phyloP scores from a whole-genome alignment of 164 flowering plant genomes.

The Tetracentron sinense region DNA sequence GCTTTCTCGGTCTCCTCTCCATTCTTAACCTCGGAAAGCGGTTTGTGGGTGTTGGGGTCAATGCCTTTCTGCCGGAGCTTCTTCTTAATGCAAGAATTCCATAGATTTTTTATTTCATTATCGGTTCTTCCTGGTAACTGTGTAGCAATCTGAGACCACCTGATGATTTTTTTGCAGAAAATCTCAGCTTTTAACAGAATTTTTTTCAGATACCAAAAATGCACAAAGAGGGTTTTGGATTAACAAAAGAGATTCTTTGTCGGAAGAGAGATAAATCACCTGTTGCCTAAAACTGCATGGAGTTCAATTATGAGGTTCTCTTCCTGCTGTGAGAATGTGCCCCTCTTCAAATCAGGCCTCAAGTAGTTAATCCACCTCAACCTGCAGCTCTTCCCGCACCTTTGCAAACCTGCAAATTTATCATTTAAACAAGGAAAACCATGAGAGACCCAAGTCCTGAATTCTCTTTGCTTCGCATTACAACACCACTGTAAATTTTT shows the following conservation, averaged over 20 bases:
- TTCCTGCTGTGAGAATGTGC: slow-evolving; percentile 50
- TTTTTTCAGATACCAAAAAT: slow-evolving; percentile 4
- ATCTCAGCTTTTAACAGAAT: no score
- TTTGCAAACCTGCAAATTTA: slow-evolving; percentile 52
- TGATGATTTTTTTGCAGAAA: slow-evolving; percentile 12
- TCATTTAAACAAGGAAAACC: neutral
- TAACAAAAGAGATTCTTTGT: neutral
- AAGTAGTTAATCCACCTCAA: slow-evolving; percentile 84
- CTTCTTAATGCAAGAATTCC: slow-evolving; percentile 43
- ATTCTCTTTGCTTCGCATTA: neutral
- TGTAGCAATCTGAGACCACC: slow-evolving; percentile 43
- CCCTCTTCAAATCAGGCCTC: slow-evolving; percentile 87
- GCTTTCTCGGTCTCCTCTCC: slow-evolving; percentile 19
- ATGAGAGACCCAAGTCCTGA: slow-evolving; percentile 12
- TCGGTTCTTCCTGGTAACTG: slow-evolving; percentile 74
- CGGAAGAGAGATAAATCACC: slow-evolving; percentile 17
- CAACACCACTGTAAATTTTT: slow-evolving; percentile 14
- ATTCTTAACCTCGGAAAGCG: slow-evolving; percentile 25
- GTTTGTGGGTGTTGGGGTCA: slow-evolving; percentile 51
- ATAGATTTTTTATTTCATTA: slow-evolving; percentile 46
- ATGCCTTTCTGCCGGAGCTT: slow-evolving; percentile 47
- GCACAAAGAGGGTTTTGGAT: neutral
- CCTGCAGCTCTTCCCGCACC: slow-evolving; percentile 91
- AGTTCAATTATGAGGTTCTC: slow-evolving; percentile 36
- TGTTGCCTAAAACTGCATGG: slow-evolving; percentile 34